phyloP scores from a whole-genome alignment of 2,329 filamentous ascomycete genomes.

The Remersonia thermophila region DNA sequence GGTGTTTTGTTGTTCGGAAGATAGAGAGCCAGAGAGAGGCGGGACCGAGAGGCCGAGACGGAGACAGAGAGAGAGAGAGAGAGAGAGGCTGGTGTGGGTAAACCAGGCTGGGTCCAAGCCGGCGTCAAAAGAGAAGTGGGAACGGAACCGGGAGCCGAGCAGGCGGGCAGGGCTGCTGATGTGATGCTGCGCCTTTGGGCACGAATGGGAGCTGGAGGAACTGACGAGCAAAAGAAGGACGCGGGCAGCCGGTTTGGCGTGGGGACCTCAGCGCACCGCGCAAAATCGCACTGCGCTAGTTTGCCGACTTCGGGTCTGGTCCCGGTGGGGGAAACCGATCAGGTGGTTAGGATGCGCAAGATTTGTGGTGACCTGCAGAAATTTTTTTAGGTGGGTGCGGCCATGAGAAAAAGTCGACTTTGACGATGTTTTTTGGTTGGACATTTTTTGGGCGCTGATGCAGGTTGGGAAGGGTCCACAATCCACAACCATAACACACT shows the following conservation, averaged over 20 bases:
- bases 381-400: constrained; percentile 6
- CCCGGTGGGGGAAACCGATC: constrained; percentile 3
- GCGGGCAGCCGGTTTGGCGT: neutral
- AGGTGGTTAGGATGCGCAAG: constrained; percentile 1
- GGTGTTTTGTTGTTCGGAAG: too few relatives aligned
- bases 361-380: constrained; percentile 9
- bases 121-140: too few relatives aligned
- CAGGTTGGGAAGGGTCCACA: constrained; percentile 7
- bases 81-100: too few relatives aligned
- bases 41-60: too few relatives aligned
- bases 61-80: too few relatives aligned
- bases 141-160: too few relatives aligned
- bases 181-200: constrained; percentile 13
- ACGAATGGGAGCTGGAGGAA: constrained; percentile 15
- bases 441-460: constrained; percentile 19
- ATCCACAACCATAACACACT: constrained; percentile 5
- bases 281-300: constrained; percentile 1
- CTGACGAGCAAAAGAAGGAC: constrained; percentile 12
- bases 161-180: too few relatives aligned
- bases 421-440: constrained; percentile 14
- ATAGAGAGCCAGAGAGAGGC: too few relatives aligned
- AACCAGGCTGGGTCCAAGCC: too few relatives aligned
- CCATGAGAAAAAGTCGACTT: constrained; percentile 7
- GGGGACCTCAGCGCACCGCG: constrained; percentile 7
- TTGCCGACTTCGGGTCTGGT: neutral